Evolutionary conservation across 2,329 filamentous ascomycete genomes (phyloP).

Genomic region (Cercospora canescens): DNA sequence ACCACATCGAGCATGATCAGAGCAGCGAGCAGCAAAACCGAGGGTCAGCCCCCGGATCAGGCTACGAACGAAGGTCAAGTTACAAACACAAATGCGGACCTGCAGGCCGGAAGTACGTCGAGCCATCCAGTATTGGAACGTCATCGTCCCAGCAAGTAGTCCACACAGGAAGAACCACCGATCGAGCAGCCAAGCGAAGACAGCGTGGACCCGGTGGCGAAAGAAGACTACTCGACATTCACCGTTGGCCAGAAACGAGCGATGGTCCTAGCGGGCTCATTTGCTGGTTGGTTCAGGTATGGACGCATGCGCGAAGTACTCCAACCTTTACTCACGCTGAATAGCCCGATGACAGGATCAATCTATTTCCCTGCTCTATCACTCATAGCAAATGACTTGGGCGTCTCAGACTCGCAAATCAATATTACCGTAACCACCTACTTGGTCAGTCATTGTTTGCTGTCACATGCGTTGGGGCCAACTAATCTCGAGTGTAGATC

Average conservation of each 20-base stretch:
- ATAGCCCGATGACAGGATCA: conserved; percentile 36
- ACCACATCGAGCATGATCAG: not conserved
- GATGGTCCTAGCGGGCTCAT: conserved; percentile 32
- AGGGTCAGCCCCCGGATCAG: not conserved
- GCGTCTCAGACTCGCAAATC: conserved; percentile 44
- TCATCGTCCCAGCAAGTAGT: not conserved
- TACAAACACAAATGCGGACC: not conserved
- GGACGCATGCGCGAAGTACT: not conserved
- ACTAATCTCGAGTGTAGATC: conserved; percentile 22
- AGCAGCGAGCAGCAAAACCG: not conserved
- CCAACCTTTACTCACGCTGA: not conserved
- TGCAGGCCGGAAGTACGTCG: not conserved
- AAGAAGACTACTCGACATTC: conserved; percentile 35
- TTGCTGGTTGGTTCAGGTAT: conserved; percentile 30
- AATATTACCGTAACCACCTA: conserved; percentile 56
- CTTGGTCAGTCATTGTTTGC: conserved; percentile 36
- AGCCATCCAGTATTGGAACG: not conserved
- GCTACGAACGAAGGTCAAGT: not conserved
- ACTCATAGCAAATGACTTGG: conserved; percentile 39
- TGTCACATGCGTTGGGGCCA: not conserved
- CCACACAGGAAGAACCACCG: not conserved
- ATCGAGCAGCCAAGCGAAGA: not conserved
- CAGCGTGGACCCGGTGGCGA: conserved; percentile 13
- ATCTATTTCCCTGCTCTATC: conserved; percentile 43
- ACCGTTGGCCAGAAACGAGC: conserved; percentile 31